Conservation (phyloP, 108 stramenopile species). For the Mediolabrus comicus region DNA sequence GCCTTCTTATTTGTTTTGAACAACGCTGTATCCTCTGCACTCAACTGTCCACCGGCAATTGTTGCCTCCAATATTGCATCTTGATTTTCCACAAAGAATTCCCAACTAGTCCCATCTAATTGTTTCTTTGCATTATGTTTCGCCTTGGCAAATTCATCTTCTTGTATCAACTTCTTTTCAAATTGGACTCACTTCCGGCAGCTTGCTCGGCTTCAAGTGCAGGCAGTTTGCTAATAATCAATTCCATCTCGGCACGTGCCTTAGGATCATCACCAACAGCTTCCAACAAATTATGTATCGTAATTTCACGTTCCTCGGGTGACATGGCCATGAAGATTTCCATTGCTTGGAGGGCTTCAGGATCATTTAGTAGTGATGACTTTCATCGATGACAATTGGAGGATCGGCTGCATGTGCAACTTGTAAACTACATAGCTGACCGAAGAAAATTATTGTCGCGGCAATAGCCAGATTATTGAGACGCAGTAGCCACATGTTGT, state of each 20-base stretch:
- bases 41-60: slow-evolving; percentile 9
- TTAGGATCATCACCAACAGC: slow-evolving; percentile 30
- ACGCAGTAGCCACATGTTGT: neutral
- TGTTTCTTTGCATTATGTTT: slow-evolving; percentile 10
- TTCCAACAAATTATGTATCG: slow-evolving; percentile 19
- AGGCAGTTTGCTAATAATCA: slow-evolving; percentile 16
- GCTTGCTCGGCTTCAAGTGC: neutral
- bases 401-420: neutral
- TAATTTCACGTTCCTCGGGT: slow-evolving; percentile 38
- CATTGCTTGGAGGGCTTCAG: slow-evolving; percentile 22
- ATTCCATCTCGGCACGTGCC: slow-evolving; percentile 4
- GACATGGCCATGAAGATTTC: slow-evolving; percentile 38
- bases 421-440: neutral
- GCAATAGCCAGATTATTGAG: neutral
- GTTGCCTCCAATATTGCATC: slow-evolving; percentile 30
- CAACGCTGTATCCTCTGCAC: slow-evolving; percentile 9
- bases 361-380: slow-evolving; percentile 24
- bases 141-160: slow-evolving; percentile 18
- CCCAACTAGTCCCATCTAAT: slow-evolving; percentile 1
- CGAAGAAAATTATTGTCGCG: neutral
- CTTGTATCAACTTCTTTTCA: slow-evolving; percentile 27
- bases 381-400: neutral
- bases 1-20: slow-evolving; percentile 15
- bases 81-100: slow-evolving; percentile 14
- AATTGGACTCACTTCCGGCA: neutral